phyloP scores from a whole-genome alignment of 305 asterid genomes.

The Solanum chacoense region DNA sequence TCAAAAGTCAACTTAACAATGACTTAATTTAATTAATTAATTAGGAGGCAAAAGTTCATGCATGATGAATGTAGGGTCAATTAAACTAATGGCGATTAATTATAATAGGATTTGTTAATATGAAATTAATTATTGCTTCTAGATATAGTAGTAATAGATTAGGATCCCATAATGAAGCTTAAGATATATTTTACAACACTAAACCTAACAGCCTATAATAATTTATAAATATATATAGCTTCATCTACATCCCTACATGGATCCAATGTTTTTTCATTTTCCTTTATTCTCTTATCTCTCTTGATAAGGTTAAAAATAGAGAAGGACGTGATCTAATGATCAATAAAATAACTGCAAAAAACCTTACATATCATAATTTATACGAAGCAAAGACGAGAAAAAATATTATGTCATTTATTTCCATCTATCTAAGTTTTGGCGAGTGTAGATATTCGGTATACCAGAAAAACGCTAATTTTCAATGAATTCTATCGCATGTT shows the following conservation, averaged over 20 bases:
- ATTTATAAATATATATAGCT: not conserved
- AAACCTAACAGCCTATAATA: conserved; percentile 10
- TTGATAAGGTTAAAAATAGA: not conserved
- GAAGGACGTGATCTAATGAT: not conserved
- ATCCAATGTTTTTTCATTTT: not conserved
- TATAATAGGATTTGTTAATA: not conserved
- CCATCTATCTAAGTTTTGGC: not conserved
- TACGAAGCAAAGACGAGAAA: not conserved
- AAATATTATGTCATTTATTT: not conserved
- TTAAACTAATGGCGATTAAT: conserved; percentile 4
- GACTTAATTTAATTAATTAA: not conserved
- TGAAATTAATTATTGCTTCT: conserved; percentile 23
- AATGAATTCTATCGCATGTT: not conserved
- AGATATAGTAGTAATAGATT: conserved; percentile 11
- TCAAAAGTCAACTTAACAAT: not conserved
- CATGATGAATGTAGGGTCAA: conserved; percentile 28
- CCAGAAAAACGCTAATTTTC: not conserved
- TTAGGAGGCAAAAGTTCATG: conserved; percentile 10
- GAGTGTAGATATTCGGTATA: not conserved
- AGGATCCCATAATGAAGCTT: conserved; percentile 23
- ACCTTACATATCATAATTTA: not conserved
- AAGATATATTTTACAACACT: conserved; percentile 3
- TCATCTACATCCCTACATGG: not conserved
- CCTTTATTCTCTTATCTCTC: not conserved
- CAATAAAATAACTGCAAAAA: not conserved